Evolutionary conservation across 768 basidiomycete species (phyloP).

Genomic region (Lentinus brumalis): DNA sequence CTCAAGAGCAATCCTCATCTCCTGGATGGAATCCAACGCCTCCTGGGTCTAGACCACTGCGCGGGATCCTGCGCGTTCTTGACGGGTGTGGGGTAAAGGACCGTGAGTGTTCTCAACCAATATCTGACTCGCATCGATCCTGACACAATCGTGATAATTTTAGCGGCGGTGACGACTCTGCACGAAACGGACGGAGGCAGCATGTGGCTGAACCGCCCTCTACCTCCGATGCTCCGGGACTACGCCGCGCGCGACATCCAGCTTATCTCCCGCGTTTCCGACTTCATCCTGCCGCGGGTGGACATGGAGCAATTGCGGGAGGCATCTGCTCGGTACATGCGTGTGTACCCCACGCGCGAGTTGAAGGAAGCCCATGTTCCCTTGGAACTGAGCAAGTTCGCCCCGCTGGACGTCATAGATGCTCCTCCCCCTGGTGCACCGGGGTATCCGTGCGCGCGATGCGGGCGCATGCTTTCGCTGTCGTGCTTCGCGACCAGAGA

Average conservation of each 20-base stretch:
- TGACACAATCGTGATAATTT: neutral
- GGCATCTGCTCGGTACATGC: slow-evolving; percentile 3
- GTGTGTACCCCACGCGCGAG: neutral
- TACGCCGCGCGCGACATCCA: slow-evolving; percentile 43
- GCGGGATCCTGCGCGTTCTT: slow-evolving; percentile 23
- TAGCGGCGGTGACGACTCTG: slow-evolving; percentile 37
- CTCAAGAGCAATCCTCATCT: slow-evolving; percentile 3
- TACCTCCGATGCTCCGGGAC: slow-evolving; percentile 31
- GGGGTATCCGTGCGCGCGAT: neutral
- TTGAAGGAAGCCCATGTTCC: neutral
- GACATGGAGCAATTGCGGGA: neutral
- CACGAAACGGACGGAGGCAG: slow-evolving; percentile 31
- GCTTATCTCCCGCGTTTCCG: slow-evolving; percentile 36
- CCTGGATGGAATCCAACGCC: slow-evolving; percentile 29
- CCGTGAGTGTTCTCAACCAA: slow-evolving; percentile 24
- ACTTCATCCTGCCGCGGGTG: slow-evolving; percentile 24
- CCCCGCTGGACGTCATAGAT: slow-evolving; percentile 1
- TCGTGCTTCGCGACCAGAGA: neutral
- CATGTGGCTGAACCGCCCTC: slow-evolving; percentile 38
- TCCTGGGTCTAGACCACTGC: slow-evolving; percentile 37
- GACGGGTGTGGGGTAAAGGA: slow-evolving; percentile 29
- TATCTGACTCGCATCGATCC: neutral
- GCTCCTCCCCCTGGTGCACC: neutral
- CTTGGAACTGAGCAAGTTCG: neutral
- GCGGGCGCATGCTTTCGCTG: slow-evolving; percentile 3